Evolutionary conservation across 2,329 filamentous ascomycete species (phyloP), one percentile per base, ranked within the genome.

Genomic region (Xylaria sp.): DNA sequence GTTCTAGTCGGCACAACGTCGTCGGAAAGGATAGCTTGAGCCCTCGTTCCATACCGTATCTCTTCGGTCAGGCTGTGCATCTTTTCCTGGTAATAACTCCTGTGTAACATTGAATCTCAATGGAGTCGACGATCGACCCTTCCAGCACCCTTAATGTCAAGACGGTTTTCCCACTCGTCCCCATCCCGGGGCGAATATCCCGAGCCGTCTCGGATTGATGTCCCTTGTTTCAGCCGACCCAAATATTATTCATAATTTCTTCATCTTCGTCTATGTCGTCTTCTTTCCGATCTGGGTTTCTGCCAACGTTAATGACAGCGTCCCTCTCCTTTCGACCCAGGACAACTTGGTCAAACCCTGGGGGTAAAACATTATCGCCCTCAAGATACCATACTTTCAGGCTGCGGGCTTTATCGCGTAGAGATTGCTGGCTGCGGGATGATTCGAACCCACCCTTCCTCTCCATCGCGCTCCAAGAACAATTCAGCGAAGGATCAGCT

Each of bases 341-440:
- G 9, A 71, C 67, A 16, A 85, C 76, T 4, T 70, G 64, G 57
- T 85, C 79, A 54, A 84, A 85, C 4, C 73, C 71, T 0, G 69
- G 66, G 1, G 80, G 79, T 3, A 85, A 68, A 8, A 69, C 37
- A 2, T 53, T 56, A 62, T 83, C 79, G 2, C 69, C 66, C 46
- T 74, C 74, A 16, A 85, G 70, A 42, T 79, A 73, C 26, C 79
- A 75, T 34, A 81, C 78, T 70, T 85, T 85, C 50, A 83, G 59
- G 51, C 82, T 77, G 45, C 82, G 77, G n/a, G 82, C 82, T 68
- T 80, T 81, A 72, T 85, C 82, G 6, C 82, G 80, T 52, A 81
- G 74, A 4, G 79, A 78, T 66, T 84, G 81, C 69, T 84, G 81
- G 61, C 78, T 76, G 45, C 81, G 78, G 1, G 65, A 64, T 16